Evolutionary conservation across 163 green algal genomes (phyloP).

Genomic region (Trebouxia gelatinosa): DNA sequence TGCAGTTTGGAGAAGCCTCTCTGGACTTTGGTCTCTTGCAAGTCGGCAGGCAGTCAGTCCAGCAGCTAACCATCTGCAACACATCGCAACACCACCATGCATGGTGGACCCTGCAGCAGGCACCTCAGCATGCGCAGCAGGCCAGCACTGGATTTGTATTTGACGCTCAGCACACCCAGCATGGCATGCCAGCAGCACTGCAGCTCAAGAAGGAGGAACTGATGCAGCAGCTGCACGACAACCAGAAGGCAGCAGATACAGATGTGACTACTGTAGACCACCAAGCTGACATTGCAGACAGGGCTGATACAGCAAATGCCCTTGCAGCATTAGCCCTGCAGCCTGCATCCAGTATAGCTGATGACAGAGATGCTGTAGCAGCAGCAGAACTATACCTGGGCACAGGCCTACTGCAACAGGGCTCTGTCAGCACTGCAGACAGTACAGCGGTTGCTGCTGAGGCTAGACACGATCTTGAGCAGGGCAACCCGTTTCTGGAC

Average conservation of each 20-base stretch:
- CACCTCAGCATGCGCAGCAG: slow-evolving; percentile 6
- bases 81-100: not conserved
- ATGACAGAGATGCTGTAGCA: too few relatives aligned
- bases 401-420: too few relatives aligned
- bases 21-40: slow-evolving; percentile 10
- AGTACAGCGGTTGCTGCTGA: not conserved
- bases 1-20: not conserved
- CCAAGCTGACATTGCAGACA: not conserved
- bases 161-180: not conserved
- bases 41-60: not conserved
- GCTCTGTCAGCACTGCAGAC: not conserved
- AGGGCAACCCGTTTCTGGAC: not conserved
- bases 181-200: not conserved
- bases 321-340: not conserved
- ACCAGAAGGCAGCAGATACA: not conserved
- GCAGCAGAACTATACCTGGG: too few relatives aligned
- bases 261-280: too few relatives aligned
- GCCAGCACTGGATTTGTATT: not conserved
- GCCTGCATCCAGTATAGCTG: too few relatives aligned
- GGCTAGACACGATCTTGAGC: not conserved
- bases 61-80: not conserved
- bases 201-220: not conserved
- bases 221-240: slow-evolving; percentile 6
- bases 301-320: not conserved
- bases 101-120: not conserved